Evolutionary conservation across 148 eudicot genomes (phyloP), one percentile per base, ranked within the genome.

Genomic region (Euryodendron excelsum): DNA sequence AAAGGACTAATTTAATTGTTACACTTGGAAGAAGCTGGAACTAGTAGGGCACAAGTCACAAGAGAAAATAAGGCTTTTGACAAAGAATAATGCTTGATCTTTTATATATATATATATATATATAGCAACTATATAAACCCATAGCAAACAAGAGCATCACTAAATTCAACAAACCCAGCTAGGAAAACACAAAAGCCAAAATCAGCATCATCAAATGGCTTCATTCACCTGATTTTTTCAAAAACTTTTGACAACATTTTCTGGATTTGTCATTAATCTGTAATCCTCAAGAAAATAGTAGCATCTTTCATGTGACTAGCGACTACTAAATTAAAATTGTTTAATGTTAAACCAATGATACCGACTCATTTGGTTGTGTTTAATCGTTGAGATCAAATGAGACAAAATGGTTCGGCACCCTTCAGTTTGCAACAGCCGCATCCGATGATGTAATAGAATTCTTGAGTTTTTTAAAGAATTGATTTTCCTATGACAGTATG

Each of bases 161-260:
- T 63, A 17, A 63, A 31, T 63, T 63, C 68, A 63, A 63, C 68
- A 63, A 4, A 63, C 30, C 68, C 68, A 63, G 68, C 68, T 41
- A 5, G 45, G 68, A 5, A 63, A 30, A 13, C 68, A 33, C 68
- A 30, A 63, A 31, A 20, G 67, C 68, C 41, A 63, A 34, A 31
- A 33, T 63, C 39, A 33, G 20, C 68, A 63, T 41, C 45, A 41
- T 41, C 45, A 41, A 9, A 41, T 9, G 45, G 45, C 45, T 41
- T 5, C 45, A 41, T 41, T 41, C 45, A 39, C 44, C 18, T 62
- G 39, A 20, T 14, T 31, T 63, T 63, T 61, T 65, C 30, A 17
- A 0, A 5, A 10, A 17, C 2, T 37, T 20, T 66, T 66, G 71
- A 37, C 47, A 63, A 33, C 68, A 63, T 66, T 41, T 66, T 23